These are phyloP conservation scores for Hyaloscypha variabilis DNA, from an alignment of 495 filamentous ascomycete genomes.

Conservation along the genomic window DNA sequence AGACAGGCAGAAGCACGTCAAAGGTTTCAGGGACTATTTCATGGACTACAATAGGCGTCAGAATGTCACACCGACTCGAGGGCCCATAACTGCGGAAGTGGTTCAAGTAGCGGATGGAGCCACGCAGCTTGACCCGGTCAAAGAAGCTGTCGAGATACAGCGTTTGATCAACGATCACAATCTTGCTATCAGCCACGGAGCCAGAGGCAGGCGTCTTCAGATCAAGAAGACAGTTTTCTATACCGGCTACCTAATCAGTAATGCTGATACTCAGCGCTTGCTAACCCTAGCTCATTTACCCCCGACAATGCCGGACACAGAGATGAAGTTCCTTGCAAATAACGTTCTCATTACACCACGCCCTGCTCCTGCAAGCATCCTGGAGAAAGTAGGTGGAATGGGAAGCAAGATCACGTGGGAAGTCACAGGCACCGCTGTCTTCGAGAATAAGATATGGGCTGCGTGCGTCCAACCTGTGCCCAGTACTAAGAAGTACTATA, in stretches of 20 bases:
- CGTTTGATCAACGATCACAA: constrained; percentile 91
- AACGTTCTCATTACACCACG: constrained; percentile 86
- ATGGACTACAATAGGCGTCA: constrained; percentile 65
- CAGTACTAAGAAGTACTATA: constrained; percentile 63
- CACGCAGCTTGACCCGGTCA: constrained; percentile 77
- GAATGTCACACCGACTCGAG: constrained; percentile 46
- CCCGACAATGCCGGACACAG: constrained; percentile 54
- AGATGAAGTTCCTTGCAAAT: constrained; percentile 84
- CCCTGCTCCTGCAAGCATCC: constrained; percentile 64
- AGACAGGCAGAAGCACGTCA: constrained; percentile 64
- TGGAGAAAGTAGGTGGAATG: constrained; percentile 83
- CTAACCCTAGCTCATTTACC: constrained; percentile 67
- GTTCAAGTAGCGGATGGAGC: constrained; percentile 81
- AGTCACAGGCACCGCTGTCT: constrained; percentile 72
- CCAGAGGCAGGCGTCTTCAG: constrained; percentile 45
- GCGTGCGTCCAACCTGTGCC: constrained; percentile 75
- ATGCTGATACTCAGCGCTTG: constrained; percentile 68
- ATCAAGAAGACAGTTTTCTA: constrained; percentile 90
- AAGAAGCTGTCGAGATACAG: constrained; percentile 84
- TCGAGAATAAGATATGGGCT: constrained; percentile 85
- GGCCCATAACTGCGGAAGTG: constrained; percentile 75
- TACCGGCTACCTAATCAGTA: constrained; percentile 87
- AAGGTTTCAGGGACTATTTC: constrained; percentile 82
- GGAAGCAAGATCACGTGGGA: constrained; percentile 82
- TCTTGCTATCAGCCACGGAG: constrained; percentile 41